Percentiles rank a stretch among this genome's conserved stretches.
These are phyloP conservation scores for Capsella rubella DNA, from an alignment of 441 rosid species.

Conservation along the genomic window DNA sequence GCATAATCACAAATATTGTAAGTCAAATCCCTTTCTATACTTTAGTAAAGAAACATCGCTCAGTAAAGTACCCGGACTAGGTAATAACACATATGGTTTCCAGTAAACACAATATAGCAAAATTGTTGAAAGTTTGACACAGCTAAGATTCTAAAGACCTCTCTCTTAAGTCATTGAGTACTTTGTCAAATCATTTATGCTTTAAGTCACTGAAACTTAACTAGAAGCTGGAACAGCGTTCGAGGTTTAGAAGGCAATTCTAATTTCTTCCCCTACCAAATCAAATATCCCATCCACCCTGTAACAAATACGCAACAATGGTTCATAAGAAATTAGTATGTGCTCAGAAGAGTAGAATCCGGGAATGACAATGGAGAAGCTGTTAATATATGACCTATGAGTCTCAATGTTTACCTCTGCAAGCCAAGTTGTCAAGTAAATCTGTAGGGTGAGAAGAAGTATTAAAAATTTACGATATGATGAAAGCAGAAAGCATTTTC, in stretches of 20 bases:
- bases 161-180: slow-evolving; percentile 5
- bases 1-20: slow-evolving; percentile 34
- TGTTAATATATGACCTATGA: slow-evolving; percentile 57
- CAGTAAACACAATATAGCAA: slow-evolving; percentile 15
- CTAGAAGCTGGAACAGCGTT: not conserved
- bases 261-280: slow-evolving; percentile 54
- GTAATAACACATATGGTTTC: not conserved
- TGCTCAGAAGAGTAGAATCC: not conserved
- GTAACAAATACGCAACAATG: slow-evolving; percentile 12
- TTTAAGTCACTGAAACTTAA: not conserved
- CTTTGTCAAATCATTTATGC: not conserved
- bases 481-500: not conserved
- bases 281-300: slow-evolving; percentile 56
- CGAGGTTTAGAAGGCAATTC: slow-evolving; percentile 38
- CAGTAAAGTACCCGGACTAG: not conserved
- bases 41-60: slow-evolving; percentile 35
- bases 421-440: slow-evolving; percentile 80
- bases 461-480: not conserved
- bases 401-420: slow-evolving; percentile 74
- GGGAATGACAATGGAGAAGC: not conserved
- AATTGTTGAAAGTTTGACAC: not conserved
- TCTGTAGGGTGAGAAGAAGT: slow-evolving; percentile 19
- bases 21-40: slow-evolving; percentile 32
- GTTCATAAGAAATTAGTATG: not conserved
- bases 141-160: slow-evolving; percentile 8